These are phyloP conservation scores for Psilocybe tampanensis DNA, from an alignment of 768 basidiomycete species.

Conservation along the genomic window DNA sequence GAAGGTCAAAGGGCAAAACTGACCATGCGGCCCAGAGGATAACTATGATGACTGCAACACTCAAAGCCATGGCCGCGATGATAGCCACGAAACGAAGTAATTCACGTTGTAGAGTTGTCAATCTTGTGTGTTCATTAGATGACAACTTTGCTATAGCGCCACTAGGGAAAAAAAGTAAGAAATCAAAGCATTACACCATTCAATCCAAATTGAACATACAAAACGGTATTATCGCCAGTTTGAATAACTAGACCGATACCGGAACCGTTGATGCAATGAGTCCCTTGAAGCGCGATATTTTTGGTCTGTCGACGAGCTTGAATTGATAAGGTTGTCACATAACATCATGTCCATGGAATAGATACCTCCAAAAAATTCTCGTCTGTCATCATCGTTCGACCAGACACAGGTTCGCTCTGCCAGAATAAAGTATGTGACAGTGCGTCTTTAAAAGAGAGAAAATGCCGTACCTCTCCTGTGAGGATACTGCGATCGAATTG, in stretches of 20 bases:
- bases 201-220: constrained; percentile 23
- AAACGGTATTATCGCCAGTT: constrained; percentile 52
- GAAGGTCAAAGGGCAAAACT: constrained; percentile 1
- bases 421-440: background rate
- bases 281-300: constrained; percentile 63
- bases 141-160: constrained; percentile 43
- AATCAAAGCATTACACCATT: background rate
- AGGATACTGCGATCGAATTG: constrained; percentile 65
- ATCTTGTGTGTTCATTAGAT: constrained; percentile 31
- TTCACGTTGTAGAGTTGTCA: constrained; percentile 56
- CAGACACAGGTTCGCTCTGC: constrained; percentile 35
- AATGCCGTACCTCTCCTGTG: constrained; percentile 51
- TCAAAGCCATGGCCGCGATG: constrained; percentile 47
- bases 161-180: constrained; percentile 9
- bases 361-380: constrained; percentile 31
- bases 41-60: constrained; percentile 49
- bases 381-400: constrained; percentile 35
- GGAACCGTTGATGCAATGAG: constrained; percentile 52
- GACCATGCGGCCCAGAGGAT: constrained; percentile 45
- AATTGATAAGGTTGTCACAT: too few relatives aligned
- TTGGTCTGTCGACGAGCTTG: constrained; percentile 42
- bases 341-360: too few relatives aligned
- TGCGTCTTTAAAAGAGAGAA: background rate
- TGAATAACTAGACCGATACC: constrained; percentile 50
- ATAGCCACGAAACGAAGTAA: constrained; percentile 56